These are phyloP conservation scores for Xylaria curta DNA, from an alignment of 495 filamentous ascomycete species.

Conservation along the genomic window DNA sequence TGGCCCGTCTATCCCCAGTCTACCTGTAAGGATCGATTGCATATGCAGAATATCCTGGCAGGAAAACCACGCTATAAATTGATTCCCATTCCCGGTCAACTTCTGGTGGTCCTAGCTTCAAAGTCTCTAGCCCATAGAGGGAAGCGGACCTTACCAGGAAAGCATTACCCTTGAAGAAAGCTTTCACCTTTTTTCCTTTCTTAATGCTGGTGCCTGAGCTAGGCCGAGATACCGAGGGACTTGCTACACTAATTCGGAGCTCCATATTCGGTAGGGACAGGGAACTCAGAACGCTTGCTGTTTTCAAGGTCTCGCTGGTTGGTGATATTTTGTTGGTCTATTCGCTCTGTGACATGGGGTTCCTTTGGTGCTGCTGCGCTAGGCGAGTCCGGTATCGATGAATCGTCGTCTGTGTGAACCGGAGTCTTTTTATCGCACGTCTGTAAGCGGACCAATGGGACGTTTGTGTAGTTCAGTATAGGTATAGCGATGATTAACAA, in stretches of 20 bases:
- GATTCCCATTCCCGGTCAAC: neutral
- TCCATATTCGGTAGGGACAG: neutral
- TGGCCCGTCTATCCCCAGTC: slow-evolving; percentile 22
- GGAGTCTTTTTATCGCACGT: neutral
- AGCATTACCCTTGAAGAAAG: slow-evolving; percentile 8
- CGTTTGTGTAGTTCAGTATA: neutral
- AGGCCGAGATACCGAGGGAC: neutral
- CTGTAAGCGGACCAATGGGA: neutral
- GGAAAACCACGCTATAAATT: neutral
- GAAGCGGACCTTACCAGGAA: neutral
- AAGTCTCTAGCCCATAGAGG: slow-evolving; percentile 3
- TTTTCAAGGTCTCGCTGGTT: neutral
- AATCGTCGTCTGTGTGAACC: neutral
- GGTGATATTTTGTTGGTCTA: neutral
- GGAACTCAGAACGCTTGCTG: neutral
- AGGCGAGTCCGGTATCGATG: neutral
- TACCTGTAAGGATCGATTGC: slow-evolving; percentile 31
- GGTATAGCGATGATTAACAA: slow-evolving; percentile 27
- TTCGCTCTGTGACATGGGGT: neutral
- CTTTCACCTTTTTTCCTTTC: neutral
- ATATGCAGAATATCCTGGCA: slow-evolving; percentile 34
- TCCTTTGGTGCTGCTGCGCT: neutral
- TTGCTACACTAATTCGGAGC: neutral
- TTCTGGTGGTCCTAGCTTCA: neutral
- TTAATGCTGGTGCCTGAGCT: slow-evolving; percentile 8